Base-by-base conservation (phyloP, 2,329 filamentous ascomycete species). In the Paecilomyces sp. region DNA sequence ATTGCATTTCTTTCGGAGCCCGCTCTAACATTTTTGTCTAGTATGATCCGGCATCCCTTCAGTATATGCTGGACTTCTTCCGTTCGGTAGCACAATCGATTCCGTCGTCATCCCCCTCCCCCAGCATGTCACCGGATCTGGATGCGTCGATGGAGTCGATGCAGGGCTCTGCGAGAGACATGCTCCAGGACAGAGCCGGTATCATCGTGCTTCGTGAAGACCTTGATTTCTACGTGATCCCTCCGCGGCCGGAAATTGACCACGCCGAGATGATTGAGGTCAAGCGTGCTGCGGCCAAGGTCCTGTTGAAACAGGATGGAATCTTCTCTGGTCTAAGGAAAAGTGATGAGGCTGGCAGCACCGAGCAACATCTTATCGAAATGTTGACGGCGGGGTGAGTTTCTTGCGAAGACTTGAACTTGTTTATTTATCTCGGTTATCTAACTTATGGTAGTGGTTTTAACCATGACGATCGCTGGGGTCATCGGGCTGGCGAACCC, bases 51-150 rank as follows among this genome's bases (percentile, higher is more conserved):
- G 88, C 88, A 57, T 97, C 93, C 55, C 85, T 99, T 58, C 92
- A 97, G 77, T 99, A 97, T 79, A 99, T 99, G 94, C 85, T 99
- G 65, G 93, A 97, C 70, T 99, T 99, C 78, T 99, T 99, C 81
- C 89, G 94, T 65, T 88, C 88, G 66, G 93, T 99, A 64, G 94
- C 94, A 58, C 92, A 97, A 76, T 94, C 92, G n/a, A 97, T 99
- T 66, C 75, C 75, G 6, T 83, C 85, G 51, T 86, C 90, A 63
- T 79, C 84, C 15, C 82, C 83, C 31, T 90, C 90, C 57, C 85
- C 88, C 34, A 85, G 83, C 59, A 79, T 84, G 36, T 85, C 85
- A 1, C 83, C 85, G 5, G 79, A 82, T 33, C 71, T 75, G 63
- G 86, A 90, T 62, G 79, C 85, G 18, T 47, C 41, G 82, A 86